phyloP scores from a whole-genome alignment of 306 rosid genomes.

The Abrus precatorius region DNA sequence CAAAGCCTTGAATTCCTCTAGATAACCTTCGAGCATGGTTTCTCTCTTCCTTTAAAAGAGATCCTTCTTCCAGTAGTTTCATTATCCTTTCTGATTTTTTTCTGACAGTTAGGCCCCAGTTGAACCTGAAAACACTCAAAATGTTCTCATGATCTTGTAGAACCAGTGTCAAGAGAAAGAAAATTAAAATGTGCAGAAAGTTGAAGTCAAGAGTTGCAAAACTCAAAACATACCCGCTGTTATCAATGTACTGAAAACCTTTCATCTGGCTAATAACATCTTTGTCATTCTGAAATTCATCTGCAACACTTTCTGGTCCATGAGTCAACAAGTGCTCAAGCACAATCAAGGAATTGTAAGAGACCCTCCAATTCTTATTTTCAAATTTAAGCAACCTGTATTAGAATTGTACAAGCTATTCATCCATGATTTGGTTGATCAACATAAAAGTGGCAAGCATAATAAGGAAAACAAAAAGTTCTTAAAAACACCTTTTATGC shows the following conservation, averaged over 20 bases:
- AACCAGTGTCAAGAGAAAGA: neutral
- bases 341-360: slow-evolving; percentile 78
- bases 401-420: slow-evolving; percentile 9
- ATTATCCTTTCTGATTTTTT: slow-evolving; percentile 77
- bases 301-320: slow-evolving; percentile 91
- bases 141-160: slow-evolving; percentile 2
- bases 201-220: neutral
- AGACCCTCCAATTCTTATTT: slow-evolving; percentile 82
- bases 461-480: neutral
- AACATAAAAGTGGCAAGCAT: slow-evolving; percentile 4
- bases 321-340: slow-evolving; percentile 89
- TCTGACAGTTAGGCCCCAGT: slow-evolving; percentile 90
- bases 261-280: slow-evolving; percentile 68
- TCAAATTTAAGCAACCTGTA: slow-evolving; percentile 80
- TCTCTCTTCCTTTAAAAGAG: slow-evolving; percentile 83
- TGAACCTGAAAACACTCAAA: slow-evolving; percentile 67
- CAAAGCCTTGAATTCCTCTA: slow-evolving; percentile 93
- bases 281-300: slow-evolving; percentile 76
- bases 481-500: slow-evolving; percentile 54
- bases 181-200: neutral
- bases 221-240: slow-evolving; percentile 61
- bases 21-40: slow-evolving; percentile 76
- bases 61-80: slow-evolving; percentile 70
- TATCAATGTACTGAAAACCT: slow-evolving; percentile 76
- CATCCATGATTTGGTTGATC: slow-evolving; percentile 3